Conservation (phyloP, 768 basidiomycete species). For the Termitomyces sp. region DNA sequence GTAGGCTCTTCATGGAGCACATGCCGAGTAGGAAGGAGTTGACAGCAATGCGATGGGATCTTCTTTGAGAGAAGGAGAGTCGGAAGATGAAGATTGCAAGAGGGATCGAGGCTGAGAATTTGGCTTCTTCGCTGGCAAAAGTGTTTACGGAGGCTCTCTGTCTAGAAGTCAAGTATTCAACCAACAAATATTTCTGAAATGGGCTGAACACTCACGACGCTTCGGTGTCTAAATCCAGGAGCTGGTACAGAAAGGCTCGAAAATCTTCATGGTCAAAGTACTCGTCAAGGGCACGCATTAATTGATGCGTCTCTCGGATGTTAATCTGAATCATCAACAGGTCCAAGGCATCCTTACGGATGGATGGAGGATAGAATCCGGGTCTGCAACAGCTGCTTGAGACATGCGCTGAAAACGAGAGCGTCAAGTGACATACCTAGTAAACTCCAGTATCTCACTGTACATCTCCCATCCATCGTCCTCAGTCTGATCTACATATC, state of each 20-base stretch:
- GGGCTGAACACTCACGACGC: not conserved
- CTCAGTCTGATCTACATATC: not conserved
- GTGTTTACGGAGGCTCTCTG: not conserved
- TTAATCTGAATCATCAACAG: constrained; percentile 5
- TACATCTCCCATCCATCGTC: constrained; percentile 6
- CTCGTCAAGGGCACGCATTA: constrained; percentile 2
- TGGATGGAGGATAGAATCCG: constrained; percentile 1
- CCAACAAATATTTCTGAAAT: not conserved
- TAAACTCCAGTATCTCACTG: constrained; percentile 9
- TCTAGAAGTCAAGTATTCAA: not conserved
- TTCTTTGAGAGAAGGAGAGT: constrained; percentile 3
- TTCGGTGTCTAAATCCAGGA: constrained; percentile 4
- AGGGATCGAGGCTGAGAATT: constrained; percentile 5
- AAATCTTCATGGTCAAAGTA: constrained; percentile 7
- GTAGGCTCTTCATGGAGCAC: constrained; percentile 2
- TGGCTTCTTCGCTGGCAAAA: not conserved
- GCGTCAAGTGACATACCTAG: not conserved
- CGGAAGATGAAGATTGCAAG: constrained; percentile 8
- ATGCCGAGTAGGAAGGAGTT: constrained; percentile 6
- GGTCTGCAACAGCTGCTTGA: not conserved
- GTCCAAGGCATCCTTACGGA: constrained; percentile 6
- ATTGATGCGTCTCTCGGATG: constrained; percentile 8
- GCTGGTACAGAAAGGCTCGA: constrained; percentile 1
- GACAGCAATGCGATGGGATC: constrained; percentile 1
- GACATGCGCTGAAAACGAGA: not conserved